phyloP scores from a whole-genome alignment of 305 asterid genomes.

The Petunia hybrid region DNA sequence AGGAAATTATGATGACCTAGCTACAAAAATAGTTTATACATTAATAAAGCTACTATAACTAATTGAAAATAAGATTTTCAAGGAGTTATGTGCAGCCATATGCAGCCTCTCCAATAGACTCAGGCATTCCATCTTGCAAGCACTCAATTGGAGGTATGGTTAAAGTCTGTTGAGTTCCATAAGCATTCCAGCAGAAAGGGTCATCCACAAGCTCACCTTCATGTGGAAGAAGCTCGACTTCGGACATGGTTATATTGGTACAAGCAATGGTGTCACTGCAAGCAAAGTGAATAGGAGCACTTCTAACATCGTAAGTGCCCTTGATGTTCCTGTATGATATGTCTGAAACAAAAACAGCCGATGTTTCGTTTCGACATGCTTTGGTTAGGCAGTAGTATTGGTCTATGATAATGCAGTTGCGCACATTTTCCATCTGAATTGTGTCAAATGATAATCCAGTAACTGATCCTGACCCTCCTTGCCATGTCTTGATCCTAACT shows the following conservation, averaged over 20 bases:
- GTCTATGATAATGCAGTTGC: conserved; percentile 82
- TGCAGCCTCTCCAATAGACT: conserved; percentile 50
- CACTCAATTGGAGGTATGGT: conserved; percentile 95
- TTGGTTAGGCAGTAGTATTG: conserved; percentile 89
- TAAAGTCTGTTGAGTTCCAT: conserved; percentile 82
- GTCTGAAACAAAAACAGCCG: conserved; percentile 72
- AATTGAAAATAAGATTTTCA: background rate
- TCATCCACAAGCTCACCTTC: conserved; percentile 84
- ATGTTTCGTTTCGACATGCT: conserved; percentile 78
- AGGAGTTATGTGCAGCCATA: conserved; percentile 47
- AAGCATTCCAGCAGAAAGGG: conserved; percentile 97
- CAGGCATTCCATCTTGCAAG: conserved; percentile 78
- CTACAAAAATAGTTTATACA: conserved; percentile 10
- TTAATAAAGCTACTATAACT: conserved; percentile 20
- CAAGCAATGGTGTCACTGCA: conserved; percentile 88
- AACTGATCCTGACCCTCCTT: conserved; percentile 94
- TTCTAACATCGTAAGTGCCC: conserved; percentile 87
- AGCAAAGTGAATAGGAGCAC: conserved; percentile 93
- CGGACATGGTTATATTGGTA: conserved; percentile 91
- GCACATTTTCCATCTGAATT: conserved; percentile 90
- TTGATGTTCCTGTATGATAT: conserved; percentile 76
- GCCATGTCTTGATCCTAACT: conserved; percentile 94
- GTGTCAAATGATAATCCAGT: conserved; percentile 71
- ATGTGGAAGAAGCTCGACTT: conserved; percentile 81
- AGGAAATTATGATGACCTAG: background rate